These are phyloP conservation scores for Tranzscheliella williamsii DNA, from an alignment of 1,284 basidiomycete species.

Conservation along the genomic window DNA sequence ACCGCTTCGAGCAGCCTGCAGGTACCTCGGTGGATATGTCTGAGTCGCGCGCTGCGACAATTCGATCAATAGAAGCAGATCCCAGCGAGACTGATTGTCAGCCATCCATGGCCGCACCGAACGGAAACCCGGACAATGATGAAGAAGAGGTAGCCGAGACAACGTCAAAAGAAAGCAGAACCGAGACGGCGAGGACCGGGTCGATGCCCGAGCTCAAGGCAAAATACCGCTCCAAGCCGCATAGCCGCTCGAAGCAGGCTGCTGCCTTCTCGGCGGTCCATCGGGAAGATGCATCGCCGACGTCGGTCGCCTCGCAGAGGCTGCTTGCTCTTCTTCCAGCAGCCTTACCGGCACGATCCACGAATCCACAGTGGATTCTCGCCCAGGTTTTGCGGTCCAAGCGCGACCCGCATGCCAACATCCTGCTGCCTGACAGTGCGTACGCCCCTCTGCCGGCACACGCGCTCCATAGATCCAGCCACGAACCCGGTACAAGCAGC, in stretches of 20 bases:
- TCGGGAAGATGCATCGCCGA: slow-evolving; percentile 5
- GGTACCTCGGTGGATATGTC: too few species aligned
- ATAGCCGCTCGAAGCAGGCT: background rate
- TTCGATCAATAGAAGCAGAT: too few species aligned
- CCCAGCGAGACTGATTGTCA: too few species aligned
- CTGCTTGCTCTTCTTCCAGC: slow-evolving; percentile 22
- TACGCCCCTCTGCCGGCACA: slow-evolving; percentile 2
- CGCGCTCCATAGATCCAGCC: background rate
- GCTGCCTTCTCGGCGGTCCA: slow-evolving; percentile 13
- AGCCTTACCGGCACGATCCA: slow-evolving; percentile 4
- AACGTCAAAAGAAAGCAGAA: too few species aligned
- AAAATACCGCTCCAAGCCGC: slow-evolving; percentile 3
- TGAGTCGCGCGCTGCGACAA: too few species aligned
- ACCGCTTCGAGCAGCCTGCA: slow-evolving; percentile 26
- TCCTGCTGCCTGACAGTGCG: slow-evolving; percentile 9
- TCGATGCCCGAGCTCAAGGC: too few species aligned
- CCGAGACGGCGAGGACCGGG: too few species aligned
- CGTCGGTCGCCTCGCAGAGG: slow-evolving; percentile 13
- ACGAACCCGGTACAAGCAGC: too few species aligned
- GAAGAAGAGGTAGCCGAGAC: too few species aligned
- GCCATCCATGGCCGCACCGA: too few species aligned
- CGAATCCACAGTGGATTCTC: slow-evolving; percentile 10
- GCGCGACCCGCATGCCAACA: slow-evolving; percentile 22
- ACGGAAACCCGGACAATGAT: too few species aligned
- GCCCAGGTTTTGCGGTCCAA: slow-evolving; percentile 6